phyloP scores from a whole-genome alignment of 805 yeast species.

The Candida wancherniae region DNA sequence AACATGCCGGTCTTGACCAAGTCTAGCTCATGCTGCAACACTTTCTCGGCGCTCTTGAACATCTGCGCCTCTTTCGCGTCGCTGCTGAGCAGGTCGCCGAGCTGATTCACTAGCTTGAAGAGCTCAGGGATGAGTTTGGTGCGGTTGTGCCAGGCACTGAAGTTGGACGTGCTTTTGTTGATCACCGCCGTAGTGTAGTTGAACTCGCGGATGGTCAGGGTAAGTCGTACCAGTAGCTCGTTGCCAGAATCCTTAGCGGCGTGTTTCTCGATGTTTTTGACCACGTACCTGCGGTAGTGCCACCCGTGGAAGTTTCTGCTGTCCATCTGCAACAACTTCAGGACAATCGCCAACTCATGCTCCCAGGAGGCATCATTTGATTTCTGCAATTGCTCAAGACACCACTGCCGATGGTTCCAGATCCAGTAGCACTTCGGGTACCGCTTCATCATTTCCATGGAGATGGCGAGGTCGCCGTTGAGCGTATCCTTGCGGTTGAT shows the following conservation, averaged over 20 bases:
- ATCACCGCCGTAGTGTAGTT: constrained; percentile 74
- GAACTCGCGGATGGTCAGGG: constrained; percentile 56
- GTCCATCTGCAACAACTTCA: constrained; percentile 64
- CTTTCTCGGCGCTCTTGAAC: constrained; percentile 27
- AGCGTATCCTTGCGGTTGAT: constrained; percentile 21
- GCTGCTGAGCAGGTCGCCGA: not conserved
- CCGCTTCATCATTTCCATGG: constrained; percentile 51
- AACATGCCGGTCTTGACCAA: constrained; percentile 78
- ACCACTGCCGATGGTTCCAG: constrained; percentile 92
- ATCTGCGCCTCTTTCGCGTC: constrained; percentile 13
- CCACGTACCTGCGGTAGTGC: constrained; percentile 82
- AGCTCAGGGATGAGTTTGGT: constrained; percentile 60
- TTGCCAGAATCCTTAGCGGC: constrained; percentile 1
- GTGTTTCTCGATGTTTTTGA: constrained; percentile 32
- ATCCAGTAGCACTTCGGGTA: constrained; percentile 95
- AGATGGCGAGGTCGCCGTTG: constrained; percentile 56
- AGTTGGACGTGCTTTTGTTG: constrained; percentile 81
- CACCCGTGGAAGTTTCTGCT: constrained; percentile 92
- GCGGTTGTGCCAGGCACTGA: constrained; percentile 94
- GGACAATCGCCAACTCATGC: constrained; percentile 66
- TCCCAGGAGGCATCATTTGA: constrained; percentile 58
- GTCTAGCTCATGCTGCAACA: constrained; percentile 55
- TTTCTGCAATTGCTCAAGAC: constrained; percentile 42
- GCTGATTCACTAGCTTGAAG: constrained; percentile 20
- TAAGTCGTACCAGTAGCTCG: constrained; percentile 25